These are phyloP conservation scores for Hypholoma fasciculare DNA, from an alignment of 768 basidiomycete genomes.

Conservation along the genomic window DNA sequence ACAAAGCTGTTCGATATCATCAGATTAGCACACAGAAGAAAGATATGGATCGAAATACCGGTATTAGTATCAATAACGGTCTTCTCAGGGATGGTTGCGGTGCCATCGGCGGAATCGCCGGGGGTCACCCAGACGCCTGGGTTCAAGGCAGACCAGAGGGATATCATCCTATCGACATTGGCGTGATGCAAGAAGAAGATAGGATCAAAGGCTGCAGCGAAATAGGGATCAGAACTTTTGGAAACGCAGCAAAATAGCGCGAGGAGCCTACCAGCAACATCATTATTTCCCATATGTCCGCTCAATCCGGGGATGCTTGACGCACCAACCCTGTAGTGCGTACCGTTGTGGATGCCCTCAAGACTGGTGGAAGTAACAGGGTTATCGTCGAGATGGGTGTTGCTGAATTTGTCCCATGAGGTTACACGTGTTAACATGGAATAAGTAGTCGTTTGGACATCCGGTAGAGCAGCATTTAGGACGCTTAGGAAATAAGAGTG, in stretches of 20 bases:
- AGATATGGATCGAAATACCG: not conserved
- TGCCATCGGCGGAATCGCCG: not conserved
- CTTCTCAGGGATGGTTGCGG: not conserved
- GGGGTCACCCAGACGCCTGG: not conserved
- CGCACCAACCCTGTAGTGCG: not conserved
- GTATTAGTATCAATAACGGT: not conserved
- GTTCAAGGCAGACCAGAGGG: not conserved
- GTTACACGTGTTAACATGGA: not conserved
- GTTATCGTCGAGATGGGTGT: not conserved
- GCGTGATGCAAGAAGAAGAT: conserved; percentile 1
- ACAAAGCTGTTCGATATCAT: not conserved
- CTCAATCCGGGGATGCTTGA: not conserved
- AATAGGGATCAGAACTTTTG: not conserved
- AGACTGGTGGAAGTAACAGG: not conserved
- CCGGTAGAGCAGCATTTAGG: not conserved
- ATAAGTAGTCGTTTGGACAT: not conserved
- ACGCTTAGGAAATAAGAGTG: not conserved
- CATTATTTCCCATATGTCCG: conserved; percentile 3
- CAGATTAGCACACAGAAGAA: not conserved
- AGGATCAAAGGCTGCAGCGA: not conserved
- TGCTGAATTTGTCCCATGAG: not conserved
- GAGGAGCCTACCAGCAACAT: not conserved
- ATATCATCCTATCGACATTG: conserved; percentile 2
- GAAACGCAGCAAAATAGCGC: not conserved
- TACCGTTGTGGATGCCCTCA: not conserved